phyloP scores from a whole-genome alignment of 805 yeast genomes.

The Osmozyma mogii region DNA sequence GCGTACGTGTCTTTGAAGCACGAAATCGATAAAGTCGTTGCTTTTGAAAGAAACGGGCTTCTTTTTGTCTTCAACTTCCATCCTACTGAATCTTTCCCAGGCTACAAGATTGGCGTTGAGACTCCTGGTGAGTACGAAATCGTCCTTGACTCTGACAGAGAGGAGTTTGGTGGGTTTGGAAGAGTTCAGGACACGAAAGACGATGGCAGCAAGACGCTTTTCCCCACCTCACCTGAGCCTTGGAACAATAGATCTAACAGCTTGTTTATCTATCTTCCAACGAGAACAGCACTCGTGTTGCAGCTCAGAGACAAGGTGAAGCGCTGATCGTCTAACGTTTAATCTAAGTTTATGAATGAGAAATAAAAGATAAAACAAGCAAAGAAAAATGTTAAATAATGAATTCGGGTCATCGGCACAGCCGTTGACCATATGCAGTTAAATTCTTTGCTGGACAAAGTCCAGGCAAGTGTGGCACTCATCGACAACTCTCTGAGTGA shows the following conservation, averaged over 20 bases:
- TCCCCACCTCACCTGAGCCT: constrained; percentile 59
- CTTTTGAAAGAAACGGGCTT: constrained; percentile 79
- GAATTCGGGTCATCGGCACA: no score
- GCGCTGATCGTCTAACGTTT: no score
- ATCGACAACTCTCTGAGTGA: constrained; percentile 9
- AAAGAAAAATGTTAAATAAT: no score
- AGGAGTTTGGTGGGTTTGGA: constrained; percentile 72
- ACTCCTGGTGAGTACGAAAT: constrained; percentile 67
- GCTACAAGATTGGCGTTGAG: constrained; percentile 88
- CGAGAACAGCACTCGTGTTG: constrained; percentile 44
- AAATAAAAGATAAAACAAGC: no score
- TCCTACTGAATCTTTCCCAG: constrained; percentile 73
- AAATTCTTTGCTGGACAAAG: constrained; percentile 13
- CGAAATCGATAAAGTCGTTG: constrained; percentile 82
- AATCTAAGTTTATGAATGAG: no score
- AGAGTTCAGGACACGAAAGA: constrained; percentile 46
- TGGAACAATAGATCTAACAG: constrained; percentile 82
- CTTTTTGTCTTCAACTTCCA: constrained; percentile 87
- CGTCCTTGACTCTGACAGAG: constrained; percentile 66
- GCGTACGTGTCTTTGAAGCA: constrained; percentile 86
- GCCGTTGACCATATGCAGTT: no score
- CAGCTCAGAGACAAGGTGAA: constrained; percentile 24
- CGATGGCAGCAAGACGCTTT: constrained; percentile 35
- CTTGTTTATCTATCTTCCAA: constrained; percentile 75
- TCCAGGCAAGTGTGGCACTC: constrained; percentile 11